These are phyloP conservation scores for Castanopsis chinensis DNA, from an alignment of 306 rosid species.

Conservation along the genomic window DNA sequence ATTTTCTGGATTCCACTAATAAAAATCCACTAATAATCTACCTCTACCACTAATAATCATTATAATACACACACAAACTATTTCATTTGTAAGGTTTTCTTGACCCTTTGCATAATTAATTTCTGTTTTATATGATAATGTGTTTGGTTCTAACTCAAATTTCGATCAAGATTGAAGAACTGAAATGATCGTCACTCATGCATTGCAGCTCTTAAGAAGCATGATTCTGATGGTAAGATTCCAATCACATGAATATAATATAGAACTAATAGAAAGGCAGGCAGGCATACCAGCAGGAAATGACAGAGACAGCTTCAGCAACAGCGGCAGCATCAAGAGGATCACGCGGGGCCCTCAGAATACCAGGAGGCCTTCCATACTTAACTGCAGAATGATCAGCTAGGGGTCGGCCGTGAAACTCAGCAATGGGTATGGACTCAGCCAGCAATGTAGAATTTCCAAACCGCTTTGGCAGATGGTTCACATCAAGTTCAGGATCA, in stretches of 20 bases:
- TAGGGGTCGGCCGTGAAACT: slow-evolving; percentile 79
- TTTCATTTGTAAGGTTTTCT: no score
- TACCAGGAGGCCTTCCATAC: slow-evolving; percentile 76
- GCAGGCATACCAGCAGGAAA: slow-evolving; percentile 70
- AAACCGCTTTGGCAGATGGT: slow-evolving; percentile 71
- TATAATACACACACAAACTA: no score
- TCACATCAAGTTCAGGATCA: slow-evolving; percentile 64
- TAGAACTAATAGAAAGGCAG: background rate
- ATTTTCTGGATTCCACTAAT: background rate
- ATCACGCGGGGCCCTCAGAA: slow-evolving; percentile 63
- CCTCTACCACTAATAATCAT: background rate
- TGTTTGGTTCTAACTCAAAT: no score
- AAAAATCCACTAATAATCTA: background rate
- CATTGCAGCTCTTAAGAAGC: no score
- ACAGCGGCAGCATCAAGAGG: slow-evolving; percentile 77
- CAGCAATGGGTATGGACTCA: slow-evolving; percentile 59
- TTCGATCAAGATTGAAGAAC: no score
- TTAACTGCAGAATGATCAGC: slow-evolving; percentile 76
- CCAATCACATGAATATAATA: background rate
- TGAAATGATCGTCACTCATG: no score
- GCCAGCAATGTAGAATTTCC: slow-evolving; percentile 76
- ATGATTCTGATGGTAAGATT: no score
- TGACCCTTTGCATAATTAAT: no score
- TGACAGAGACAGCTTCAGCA: slow-evolving; percentile 79
- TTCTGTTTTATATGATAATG: no score